These are phyloP conservation scores for Trichoderma reesei DNA, from an alignment of 495 filamentous ascomycete species.

Conservation along the genomic window DNA sequence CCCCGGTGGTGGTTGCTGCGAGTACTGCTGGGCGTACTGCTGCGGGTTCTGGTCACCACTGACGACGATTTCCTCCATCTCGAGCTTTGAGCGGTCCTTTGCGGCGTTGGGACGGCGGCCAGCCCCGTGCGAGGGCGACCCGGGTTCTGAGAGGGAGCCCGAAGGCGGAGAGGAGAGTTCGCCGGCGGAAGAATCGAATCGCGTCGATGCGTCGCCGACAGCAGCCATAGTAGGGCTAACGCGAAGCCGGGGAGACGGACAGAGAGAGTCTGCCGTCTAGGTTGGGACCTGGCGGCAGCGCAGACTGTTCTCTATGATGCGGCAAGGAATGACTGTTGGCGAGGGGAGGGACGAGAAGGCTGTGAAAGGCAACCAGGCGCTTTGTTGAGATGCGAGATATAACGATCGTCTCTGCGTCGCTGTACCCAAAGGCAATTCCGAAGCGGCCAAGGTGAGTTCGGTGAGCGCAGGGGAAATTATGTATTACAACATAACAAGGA, in stretches of 20 bases:
- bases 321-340: background rate
- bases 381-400: no score
- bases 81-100: constrained; percentile 21
- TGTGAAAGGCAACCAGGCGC: background rate
- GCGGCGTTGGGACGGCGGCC: constrained; percentile 20
- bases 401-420: no score
- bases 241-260: background rate
- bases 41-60: constrained; percentile 20
- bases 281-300: background rate
- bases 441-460: no score
- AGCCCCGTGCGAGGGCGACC: constrained; percentile 19
- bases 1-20: constrained; percentile 13
- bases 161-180: constrained; percentile 28
- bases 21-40: constrained; percentile 8
- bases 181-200: constrained; percentile 26
- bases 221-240: constrained; percentile 8
- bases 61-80: constrained; percentile 32
- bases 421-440: no score
- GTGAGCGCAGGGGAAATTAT: background rate
- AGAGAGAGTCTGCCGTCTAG: background rate
- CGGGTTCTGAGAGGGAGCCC: constrained; percentile 25
- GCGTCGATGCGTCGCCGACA: constrained; percentile 8
- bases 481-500: background rate
- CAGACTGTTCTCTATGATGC: background rate
- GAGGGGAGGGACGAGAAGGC: background rate